A percentile compares a stretch with the other conserved stretches of the same genome.
These are phyloP conservation scores for Solanum chiquidenum DNA, from an alignment of 257 asterid species.

Conservation along the genomic window DNA sequence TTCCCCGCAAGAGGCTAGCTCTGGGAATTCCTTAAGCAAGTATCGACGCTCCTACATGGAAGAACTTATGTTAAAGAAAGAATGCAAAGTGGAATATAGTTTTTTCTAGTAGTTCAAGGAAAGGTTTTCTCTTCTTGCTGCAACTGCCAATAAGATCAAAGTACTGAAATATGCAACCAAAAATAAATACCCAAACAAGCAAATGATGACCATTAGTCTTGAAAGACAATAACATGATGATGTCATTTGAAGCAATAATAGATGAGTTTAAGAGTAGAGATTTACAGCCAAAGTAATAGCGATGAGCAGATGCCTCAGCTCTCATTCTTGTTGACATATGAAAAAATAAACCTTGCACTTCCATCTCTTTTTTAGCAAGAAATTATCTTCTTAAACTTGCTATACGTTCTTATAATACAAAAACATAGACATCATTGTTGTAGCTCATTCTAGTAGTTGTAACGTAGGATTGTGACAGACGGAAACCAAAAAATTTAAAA, in stretches of 20 bases:
- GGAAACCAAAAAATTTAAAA: background rate
- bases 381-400: background rate
- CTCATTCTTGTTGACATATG: background rate
- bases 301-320: background rate
- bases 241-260: background rate
- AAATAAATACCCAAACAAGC: background rate
- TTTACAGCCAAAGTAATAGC: background rate
- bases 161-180: background rate
- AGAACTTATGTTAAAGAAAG: background rate
- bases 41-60: constrained; percentile 69
- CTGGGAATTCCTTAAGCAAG: constrained; percentile 78
- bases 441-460: background rate
- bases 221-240: background rate
- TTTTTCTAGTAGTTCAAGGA: background rate
- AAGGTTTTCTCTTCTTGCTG: background rate
- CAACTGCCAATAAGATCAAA: background rate
- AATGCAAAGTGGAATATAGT: background rate
- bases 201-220: background rate
- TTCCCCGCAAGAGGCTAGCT: constrained; percentile 53
- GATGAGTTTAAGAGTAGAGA: background rate
- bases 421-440: background rate
- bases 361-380: background rate
- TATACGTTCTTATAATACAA: background rate
- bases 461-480: background rate
- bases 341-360: background rate